Conservation (phyloP, 1,284 basidiomycete species). For the Psilocybe mexicana region DNA sequence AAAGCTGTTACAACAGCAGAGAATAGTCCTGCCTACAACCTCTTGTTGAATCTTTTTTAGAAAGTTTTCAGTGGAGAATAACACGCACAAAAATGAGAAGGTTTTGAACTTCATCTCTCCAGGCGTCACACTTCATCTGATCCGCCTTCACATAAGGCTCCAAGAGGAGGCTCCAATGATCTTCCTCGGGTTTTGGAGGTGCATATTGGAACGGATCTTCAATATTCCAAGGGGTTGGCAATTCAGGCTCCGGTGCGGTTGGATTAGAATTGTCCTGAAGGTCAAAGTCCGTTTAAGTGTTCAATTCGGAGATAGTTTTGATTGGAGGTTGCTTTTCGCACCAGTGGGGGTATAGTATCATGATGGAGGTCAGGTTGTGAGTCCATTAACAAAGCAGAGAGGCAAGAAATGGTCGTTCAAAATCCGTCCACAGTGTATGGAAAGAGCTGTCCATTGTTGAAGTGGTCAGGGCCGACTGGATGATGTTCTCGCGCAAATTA, state of each 20-base stretch:
- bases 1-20: constrained; percentile 12
- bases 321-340: no score
- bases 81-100: constrained; percentile 6
- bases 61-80: not conserved
- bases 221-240: not conserved
- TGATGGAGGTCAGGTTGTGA: no score
- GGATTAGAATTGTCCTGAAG: not conserved
- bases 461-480: no score
- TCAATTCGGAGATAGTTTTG: no score
- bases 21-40: constrained; percentile 8
- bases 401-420: no score
- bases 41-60: not conserved
- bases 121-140: not conserved
- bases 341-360: no score
- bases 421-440: no score
- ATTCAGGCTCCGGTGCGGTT: not conserved
- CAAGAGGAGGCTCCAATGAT: not conserved
- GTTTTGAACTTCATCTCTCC: constrained; percentile 9
- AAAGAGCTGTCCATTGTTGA: no score
- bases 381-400: no score
- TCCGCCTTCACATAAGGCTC: not conserved
- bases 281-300: no score
- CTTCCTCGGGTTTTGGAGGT: not conserved
- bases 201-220: not conserved
- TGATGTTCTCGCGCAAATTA: no score